Evolutionary conservation across 495 filamentous ascomycete species (phyloP), one percentile per base, ranked within the genome.

Genomic region (Podospora fimiseda): DNA sequence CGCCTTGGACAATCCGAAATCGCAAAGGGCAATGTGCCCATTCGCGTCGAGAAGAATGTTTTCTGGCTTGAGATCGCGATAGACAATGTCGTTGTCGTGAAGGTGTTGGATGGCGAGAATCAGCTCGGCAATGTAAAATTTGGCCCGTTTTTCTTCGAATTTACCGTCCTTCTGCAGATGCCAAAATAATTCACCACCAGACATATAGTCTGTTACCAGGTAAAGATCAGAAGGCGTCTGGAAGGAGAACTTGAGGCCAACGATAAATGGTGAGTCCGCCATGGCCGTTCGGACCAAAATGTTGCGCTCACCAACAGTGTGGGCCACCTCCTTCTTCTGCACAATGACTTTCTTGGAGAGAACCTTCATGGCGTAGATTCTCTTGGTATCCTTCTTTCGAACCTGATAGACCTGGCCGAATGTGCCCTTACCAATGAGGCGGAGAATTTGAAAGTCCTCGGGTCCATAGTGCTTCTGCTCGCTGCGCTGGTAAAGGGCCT

Each of bases 331-430:
- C 70, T 98, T 98, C 80, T 98, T 98, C 70, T 98, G 93, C 14
- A 98, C 93, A 51, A 98, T 97, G 46, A 98, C 93, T 75, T 97
- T 98, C 78, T 98, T 98, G 9, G 92, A 96, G 18, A 98, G 74
- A 2, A 97, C 91, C 67, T 98, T 98, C 93, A 98, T 98, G 38
- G 93, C 93, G 60, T 97, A 98, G 51, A 98, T 95, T 16, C 94
- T 83, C 58, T 84, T 80, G 1, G 93, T 96, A 64, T 98, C 93
- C 75, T 88, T 93, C 78, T 98, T 97, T 58, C 89, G 87, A n/a
- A 97, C 93, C 61, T 97, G 93, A 60, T 96, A 99, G 2, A 99
- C 93, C 69, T 99, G 94, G n/a, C 93, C 93, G 68, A 99, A 99
- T 0, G 94, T 99, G 63, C 89, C 93, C 71, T 95, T 97, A 38